phyloP scores from a whole-genome alignment of 2,329 filamentous ascomycete species.

The Stachybotrys chlorohalonatus region DNA sequence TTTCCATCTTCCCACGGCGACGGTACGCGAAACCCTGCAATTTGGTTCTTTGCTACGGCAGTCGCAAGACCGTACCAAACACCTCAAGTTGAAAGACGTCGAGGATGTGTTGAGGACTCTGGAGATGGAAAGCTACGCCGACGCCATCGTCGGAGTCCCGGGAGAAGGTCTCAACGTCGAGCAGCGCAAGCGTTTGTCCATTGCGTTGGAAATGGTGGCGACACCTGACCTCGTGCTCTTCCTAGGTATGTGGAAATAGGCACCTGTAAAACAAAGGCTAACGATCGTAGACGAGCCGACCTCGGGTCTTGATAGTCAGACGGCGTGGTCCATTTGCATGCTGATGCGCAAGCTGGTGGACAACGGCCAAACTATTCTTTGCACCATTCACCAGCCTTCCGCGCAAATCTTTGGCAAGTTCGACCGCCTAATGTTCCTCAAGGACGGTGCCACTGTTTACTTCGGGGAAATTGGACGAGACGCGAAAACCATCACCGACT shows the following conservation, averaged over 20 bases:
- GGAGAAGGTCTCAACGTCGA: conserved; percentile 1
- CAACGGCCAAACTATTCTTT: not conserved
- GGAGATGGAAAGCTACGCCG: not conserved
- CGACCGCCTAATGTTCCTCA: not conserved
- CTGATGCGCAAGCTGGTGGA: not conserved
- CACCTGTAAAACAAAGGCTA: not conserved
- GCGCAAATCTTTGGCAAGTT: not conserved
- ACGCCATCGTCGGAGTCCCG: not conserved
- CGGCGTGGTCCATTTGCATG: not conserved
- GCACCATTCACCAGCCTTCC: not conserved
- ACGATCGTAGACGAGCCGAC: not conserved
- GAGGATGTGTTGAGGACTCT: not conserved
- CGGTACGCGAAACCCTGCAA: not conserved
- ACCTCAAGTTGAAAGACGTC: not conserved
- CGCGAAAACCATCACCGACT: not conserved
- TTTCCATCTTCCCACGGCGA: not conserved
- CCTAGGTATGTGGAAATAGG: not conserved
- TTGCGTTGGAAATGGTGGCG: not conserved
- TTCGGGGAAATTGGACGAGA: not conserved
- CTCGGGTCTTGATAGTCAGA: not conserved
- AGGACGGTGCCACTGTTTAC: not conserved
- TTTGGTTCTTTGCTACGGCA: not conserved
- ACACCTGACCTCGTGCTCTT: not conserved
- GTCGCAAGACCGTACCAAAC: not conserved
- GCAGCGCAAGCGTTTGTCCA: not conserved